Conservation (phyloP, 257 asterid genomes). For the Lycium barbarum region DNA sequence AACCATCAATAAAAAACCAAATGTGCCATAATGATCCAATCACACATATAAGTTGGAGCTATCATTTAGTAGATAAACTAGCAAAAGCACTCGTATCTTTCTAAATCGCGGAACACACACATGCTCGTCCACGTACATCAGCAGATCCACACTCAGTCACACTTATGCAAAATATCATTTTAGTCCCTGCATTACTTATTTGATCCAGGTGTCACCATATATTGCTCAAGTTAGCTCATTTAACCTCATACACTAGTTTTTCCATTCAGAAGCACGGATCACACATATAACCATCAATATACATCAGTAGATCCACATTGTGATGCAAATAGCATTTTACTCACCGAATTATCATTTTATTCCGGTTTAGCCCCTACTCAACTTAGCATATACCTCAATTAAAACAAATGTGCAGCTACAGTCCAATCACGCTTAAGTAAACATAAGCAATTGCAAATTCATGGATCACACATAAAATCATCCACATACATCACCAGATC, state of each 20-base stretch:
- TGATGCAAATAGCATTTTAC: background rate
- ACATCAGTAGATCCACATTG: too few relatives aligned
- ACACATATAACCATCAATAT: too few relatives aligned
- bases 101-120: constrained; percentile 14
- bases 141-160: constrained; percentile 15
- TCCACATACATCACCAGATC: background rate
- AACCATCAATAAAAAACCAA: background rate
- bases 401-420: background rate
- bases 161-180: too few relatives aligned
- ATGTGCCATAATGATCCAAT: background rate
- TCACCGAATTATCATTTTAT: background rate
- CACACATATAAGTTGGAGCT: background rate
- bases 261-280: too few relatives aligned
- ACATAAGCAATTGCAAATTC: constrained; percentile 8
- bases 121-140: background rate
- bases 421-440: background rate
- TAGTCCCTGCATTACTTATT: too few relatives aligned
- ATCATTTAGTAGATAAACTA: background rate
- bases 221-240: too few relatives aligned
- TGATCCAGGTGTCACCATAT: too few relatives aligned
- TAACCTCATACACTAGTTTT: too few relatives aligned
- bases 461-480: background rate
- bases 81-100: background rate
- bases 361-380: background rate
- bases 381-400: background rate